Percentiles rank a stretch among this genome's conserved stretches.
phyloP scores from a whole-genome alignment of 306 rosid species.

The Cyamopsis tetragonoloba region DNA sequence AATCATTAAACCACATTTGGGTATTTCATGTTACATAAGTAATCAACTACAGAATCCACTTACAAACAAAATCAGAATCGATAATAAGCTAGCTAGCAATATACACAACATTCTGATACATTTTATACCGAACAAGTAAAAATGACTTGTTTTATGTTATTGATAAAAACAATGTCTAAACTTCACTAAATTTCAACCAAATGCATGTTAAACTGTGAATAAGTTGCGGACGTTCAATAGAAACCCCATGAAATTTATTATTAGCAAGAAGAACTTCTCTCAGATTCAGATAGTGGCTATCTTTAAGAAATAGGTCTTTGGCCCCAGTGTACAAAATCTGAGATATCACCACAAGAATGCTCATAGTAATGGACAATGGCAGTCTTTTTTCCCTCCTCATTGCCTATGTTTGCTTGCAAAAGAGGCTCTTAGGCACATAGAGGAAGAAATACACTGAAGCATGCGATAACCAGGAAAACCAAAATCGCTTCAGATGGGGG shows the following conservation, averaged over 20 bases:
- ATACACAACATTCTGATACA: neutral
- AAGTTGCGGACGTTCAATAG: neutral
- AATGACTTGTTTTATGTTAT: neutral
- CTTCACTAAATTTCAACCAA: neutral
- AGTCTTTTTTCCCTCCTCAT: conserved; percentile 41
- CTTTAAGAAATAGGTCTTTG: neutral
- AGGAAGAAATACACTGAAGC: conserved; percentile 27
- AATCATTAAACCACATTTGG: neutral
- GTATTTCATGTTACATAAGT: neutral
- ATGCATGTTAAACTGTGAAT: neutral
- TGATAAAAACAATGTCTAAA: neutral
- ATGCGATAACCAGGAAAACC: conserved; percentile 27
- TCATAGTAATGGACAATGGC: conserved; percentile 39
- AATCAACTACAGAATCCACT: neutral
- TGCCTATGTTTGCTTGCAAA: conserved; percentile 30
- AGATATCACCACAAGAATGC: conserved; percentile 6
- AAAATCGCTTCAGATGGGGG: conserved; percentile 30
- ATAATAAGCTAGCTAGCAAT: neutral
- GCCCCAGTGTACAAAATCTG: neutral
- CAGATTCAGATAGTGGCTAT: neutral
- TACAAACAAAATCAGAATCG: neutral
- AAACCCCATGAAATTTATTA: neutral
- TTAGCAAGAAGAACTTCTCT: neutral
- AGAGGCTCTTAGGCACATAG: conserved; percentile 28
- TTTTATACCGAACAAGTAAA: neutral